Evolutionary conservation across 192 early-diverging fungal species (phyloP).

Genomic region (Geranomyces variabilis): DNA sequence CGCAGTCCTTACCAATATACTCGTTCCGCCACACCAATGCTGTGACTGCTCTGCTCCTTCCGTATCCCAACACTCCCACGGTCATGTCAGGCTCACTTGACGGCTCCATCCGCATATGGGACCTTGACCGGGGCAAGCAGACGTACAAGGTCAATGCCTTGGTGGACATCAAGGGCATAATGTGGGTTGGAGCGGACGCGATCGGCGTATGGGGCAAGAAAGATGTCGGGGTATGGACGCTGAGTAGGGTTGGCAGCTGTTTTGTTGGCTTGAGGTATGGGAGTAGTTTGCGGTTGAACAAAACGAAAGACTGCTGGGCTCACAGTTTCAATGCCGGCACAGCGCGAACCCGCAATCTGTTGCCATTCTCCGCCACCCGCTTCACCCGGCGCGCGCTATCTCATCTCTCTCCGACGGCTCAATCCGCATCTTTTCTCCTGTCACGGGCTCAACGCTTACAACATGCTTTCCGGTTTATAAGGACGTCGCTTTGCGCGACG

Average conservation of each 20-base stretch:
- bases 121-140: constrained; percentile 40
- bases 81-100: constrained; percentile 43
- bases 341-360: constrained; percentile 14
- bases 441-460: constrained; percentile 43
- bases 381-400: constrained; percentile 41
- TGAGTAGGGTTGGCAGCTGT: constrained; percentile 13
- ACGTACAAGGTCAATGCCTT: constrained; percentile 11
- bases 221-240: constrained; percentile 15
- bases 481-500: constrained; percentile 32
- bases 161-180: constrained; percentile 7
- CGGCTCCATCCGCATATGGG: constrained; percentile 53
- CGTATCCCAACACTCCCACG: constrained; percentile 30
- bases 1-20: constrained; percentile 40
- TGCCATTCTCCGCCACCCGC: constrained; percentile 16
- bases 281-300: not conserved
- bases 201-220: constrained; percentile 17
- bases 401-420: constrained; percentile 36
- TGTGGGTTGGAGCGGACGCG: constrained; percentile 17
- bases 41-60: constrained; percentile 44
- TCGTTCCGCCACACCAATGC: constrained; percentile 43
- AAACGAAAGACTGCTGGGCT: not conserved
- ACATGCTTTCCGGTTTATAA: constrained; percentile 51
- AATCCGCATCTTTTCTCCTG: constrained; percentile 47
- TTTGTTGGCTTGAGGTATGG: constrained; percentile 13
- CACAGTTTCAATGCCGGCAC: not conserved